Evolutionary conservation across 495 filamentous ascomycete genomes (phyloP), one percentile per base, ranked within the genome.

Genomic region (Penicillium antarcticum): DNA sequence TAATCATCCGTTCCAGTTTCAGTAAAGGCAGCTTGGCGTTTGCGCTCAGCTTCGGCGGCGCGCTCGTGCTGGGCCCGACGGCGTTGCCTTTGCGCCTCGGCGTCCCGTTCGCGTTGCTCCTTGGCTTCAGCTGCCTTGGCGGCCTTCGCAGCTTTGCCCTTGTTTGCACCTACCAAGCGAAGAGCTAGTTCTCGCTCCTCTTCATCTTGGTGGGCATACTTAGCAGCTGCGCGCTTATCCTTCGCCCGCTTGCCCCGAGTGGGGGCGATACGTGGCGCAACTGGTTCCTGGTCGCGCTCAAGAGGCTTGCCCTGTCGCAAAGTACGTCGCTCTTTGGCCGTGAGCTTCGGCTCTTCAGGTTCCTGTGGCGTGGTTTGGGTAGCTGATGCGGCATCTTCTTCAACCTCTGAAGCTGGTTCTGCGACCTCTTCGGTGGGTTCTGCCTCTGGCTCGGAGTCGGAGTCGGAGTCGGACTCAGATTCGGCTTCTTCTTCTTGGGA

Each of bases 121-220:
- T 79, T 78, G 41, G 72, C 70, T 51, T 72, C 71, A 7, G 77
- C 72, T n/a, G 75, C 73, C 8, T 73, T 70, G 24, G 70, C 75
- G 2, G 71, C 72, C 52, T 74, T 81, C 43, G 73, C 66, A 9
- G 76, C 73, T 52, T 78, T 76, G 48, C 67, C 75, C 1, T 83
- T 81, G 45, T 83, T 74, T 11, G 87, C 84, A 35, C 94, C 94
- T 10, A 96, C 83, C 13, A 97, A 76, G 13, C 81, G 80, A 62
- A 96, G 84, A 47, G 91, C 91, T 1, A 92, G 77, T 31, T 79
- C 82, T 35, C 91, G 88, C 55, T 98, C 94, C 62, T 94, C 91
- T 14, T 95, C 91, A 60, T 96, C 91, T 77, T 98, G 94, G 59
- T 95, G 78, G 29, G 89, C 91, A 67, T 98, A 98, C 70, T 97